Conservation (phyloP, 2,329 filamentous ascomycete genomes). For the Chalaropsis thielavioides region DNA sequence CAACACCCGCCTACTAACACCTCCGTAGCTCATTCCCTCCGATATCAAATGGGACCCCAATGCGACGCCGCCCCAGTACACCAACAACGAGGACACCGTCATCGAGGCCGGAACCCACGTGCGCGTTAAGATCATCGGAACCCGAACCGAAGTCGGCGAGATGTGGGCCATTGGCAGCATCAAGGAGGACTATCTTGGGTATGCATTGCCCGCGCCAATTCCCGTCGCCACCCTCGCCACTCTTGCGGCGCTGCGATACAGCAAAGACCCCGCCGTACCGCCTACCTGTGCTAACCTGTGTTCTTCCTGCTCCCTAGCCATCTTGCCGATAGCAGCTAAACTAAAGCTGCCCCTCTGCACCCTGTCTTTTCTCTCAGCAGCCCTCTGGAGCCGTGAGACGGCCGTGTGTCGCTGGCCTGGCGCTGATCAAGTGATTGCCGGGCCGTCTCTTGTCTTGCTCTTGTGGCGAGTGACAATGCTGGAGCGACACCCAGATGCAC, state of each 20-base stretch:
- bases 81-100: slow-evolving; percentile 82
- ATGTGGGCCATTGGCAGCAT: slow-evolving; percentile 98
- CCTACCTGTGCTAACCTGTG: neutral
- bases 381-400: neutral
- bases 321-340: slow-evolving; percentile 16
- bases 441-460: neutral
- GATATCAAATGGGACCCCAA: slow-evolving; percentile 93
- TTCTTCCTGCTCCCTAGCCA: slow-evolving; percentile 6
- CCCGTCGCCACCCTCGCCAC: neutral
- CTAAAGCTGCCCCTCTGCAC: neutral
- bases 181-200: slow-evolving; percentile 68
- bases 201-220: neutral
- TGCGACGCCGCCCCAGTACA: slow-evolving; percentile 91
- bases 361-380: neutral
- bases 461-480: no score
- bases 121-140: slow-evolving; percentile 85
- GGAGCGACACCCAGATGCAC: neutral
- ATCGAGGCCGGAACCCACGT: slow-evolving; percentile 91
- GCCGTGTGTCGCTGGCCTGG: neutral
- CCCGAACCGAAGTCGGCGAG: slow-evolving; percentile 80
- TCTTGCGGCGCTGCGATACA: neutral
- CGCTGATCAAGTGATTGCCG: neutral
- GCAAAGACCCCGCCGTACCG: neutral
- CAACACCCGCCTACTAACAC: slow-evolving; percentile 20
- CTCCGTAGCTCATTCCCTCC: slow-evolving; percentile 63